These are phyloP conservation scores for Pyricularia pennisetigena DNA, from an alignment of 2,329 filamentous ascomycete genomes.

Conservation along the genomic window DNA sequence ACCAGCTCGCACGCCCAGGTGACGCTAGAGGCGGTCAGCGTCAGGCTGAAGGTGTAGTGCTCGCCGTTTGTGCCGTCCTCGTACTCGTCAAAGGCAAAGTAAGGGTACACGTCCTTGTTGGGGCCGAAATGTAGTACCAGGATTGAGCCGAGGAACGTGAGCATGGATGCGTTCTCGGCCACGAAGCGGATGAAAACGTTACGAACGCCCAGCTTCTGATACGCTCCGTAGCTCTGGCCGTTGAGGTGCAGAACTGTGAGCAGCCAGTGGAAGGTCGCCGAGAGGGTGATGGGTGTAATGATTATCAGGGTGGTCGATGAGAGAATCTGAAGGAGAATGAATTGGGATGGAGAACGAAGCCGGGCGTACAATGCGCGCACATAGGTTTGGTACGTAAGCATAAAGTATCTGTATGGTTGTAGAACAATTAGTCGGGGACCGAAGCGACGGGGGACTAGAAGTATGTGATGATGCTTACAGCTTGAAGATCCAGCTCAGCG, in stretches of 20 bases:
- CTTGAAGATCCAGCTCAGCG: conserved; percentile 63
- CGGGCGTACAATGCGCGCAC: conserved; percentile 60
- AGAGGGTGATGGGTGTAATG: conserved; percentile 55
- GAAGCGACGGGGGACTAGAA: conserved; percentile 7
- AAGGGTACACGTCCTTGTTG: conserved; percentile 60
- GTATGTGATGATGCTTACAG: conserved; percentile 33
- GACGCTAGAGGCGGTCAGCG: conserved; percentile 51
- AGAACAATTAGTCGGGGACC: not conserved
- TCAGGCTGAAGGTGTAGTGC: conserved; percentile 50
- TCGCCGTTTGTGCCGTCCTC: conserved; percentile 25
- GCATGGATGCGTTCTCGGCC: conserved; percentile 59
- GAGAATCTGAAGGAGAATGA: conserved; percentile 54
- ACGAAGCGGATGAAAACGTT: conserved; percentile 60
- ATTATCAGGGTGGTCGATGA: conserved; percentile 55
- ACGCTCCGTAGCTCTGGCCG: conserved; percentile 49
- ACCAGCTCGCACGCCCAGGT: conserved; percentile 60
- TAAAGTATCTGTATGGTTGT: conserved; percentile 43
- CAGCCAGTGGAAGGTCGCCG: conserved; percentile 43
- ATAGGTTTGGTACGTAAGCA: conserved; percentile 62
- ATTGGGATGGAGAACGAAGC: conserved; percentile 54
- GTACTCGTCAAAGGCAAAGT: conserved; percentile 53
- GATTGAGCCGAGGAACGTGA: conserved; percentile 56
- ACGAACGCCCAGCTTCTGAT: conserved; percentile 55
- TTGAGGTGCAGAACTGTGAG: conserved; percentile 45
- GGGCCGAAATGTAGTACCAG: conserved; percentile 56